Evolutionary conservation across 2,329 filamentous ascomycete genomes (phyloP).

Genomic region (Ceratocystis alfenasii): DNA sequence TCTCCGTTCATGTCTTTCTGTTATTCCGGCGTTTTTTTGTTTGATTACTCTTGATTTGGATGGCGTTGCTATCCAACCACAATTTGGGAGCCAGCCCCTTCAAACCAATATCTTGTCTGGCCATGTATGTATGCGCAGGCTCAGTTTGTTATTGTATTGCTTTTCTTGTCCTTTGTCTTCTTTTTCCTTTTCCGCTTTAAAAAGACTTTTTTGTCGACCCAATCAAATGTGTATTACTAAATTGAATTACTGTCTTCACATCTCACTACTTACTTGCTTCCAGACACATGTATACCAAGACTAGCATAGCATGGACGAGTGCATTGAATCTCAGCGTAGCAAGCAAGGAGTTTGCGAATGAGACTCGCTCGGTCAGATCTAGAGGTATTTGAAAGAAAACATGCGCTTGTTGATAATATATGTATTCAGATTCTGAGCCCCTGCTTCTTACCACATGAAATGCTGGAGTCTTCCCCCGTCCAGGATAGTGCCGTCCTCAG

Average conservation of each 20-base stretch:
- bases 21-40: conserved; percentile 5
- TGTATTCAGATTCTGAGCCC: neutral
- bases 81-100: neutral
- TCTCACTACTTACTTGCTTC: too few species aligned
- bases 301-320: too few species aligned
- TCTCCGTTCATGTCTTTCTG: neutral
- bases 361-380: too few species aligned
- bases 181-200: neutral
- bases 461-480: conserved; percentile 52
- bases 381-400: too few species aligned
- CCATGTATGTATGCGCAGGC: conserved; percentile 11
- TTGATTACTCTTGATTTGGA: conserved; percentile 6
- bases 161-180: neutral
- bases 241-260: neutral
- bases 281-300: too few species aligned
- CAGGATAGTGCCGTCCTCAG: conserved; percentile 39
- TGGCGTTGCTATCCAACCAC: conserved; percentile 4
- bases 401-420: too few species aligned
- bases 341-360: too few species aligned
- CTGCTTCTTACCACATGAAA: conserved; percentile 61
- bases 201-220: neutral
- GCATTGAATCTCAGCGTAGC: too few species aligned
- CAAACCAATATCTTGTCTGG: neutral
- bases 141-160: neutral
- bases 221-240: neutral